Conservation (phyloP, 345 rosid species). For the Gossypium ekmanianum region DNA sequence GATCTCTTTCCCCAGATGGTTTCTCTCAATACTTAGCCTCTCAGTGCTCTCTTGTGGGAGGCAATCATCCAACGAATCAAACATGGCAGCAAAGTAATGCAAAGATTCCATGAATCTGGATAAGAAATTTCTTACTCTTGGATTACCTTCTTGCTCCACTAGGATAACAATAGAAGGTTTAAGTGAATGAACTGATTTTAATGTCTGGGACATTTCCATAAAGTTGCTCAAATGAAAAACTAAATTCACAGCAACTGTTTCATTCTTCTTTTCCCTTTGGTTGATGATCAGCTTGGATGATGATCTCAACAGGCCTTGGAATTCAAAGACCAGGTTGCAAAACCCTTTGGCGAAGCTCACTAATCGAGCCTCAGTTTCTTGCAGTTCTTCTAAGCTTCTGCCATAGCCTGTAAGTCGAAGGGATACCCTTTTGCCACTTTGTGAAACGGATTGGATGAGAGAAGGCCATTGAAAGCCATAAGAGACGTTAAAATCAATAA, state of each 20-base stretch:
- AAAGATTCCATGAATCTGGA: conserved; percentile 63
- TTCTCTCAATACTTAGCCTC: conserved; percentile 56
- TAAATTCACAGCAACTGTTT: conserved; percentile 54
- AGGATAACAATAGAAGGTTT: conserved; percentile 49
- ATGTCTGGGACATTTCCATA: conserved; percentile 36
- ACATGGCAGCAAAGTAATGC: conserved; percentile 66
- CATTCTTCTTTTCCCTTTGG: conserved; percentile 40
- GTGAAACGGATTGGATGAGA: conserved; percentile 56
- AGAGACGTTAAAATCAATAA: conserved; percentile 55
- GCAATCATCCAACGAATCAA: conserved; percentile 62
- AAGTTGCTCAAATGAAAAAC: conserved; percentile 39
- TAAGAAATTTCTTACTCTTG: conserved; percentile 40
- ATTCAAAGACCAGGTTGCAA: conserved; percentile 48
- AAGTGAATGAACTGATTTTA: conserved; percentile 36
- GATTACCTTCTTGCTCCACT: conserved; percentile 56
- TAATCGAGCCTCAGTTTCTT: conserved; percentile 54
- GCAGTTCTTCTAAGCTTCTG: conserved; percentile 39
- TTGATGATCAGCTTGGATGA: conserved; percentile 27
- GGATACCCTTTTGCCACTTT: conserved; percentile 25
- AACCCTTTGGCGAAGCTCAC: conserved; percentile 51
- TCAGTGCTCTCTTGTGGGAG: conserved; percentile 51
- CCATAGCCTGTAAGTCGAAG: conserved; percentile 53
- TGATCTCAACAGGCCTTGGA: conserved; percentile 44
- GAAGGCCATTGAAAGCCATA: conserved; percentile 78
- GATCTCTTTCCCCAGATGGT: conserved; percentile 56